Evolutionary conservation across 305 asterid genomes (phyloP).

Genomic region (Nicotiana rustica): DNA sequence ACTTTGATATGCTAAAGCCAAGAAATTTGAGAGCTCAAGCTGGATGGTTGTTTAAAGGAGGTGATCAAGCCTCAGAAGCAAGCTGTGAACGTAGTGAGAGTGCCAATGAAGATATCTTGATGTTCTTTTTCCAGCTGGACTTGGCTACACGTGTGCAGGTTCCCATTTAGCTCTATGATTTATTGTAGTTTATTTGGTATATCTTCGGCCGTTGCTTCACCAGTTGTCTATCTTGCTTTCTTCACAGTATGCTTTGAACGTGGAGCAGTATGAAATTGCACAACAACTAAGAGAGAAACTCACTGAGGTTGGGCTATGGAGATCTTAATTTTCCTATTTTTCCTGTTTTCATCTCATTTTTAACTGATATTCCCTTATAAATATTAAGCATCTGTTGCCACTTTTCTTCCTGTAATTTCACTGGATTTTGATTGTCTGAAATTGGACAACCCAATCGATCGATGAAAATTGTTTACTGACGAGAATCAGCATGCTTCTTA

Average conservation of each 20-base stretch:
- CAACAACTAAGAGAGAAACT: slow-evolving; percentile 90
- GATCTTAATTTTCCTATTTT: slow-evolving; percentile 24
- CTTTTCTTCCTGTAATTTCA: background rate
- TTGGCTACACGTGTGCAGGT: slow-evolving; percentile 97
- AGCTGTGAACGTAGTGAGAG: slow-evolving; percentile 86
- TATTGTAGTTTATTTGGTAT: slow-evolving; percentile 8
- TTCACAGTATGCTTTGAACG: slow-evolving; percentile 89
- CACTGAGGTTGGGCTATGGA: slow-evolving; percentile 66
- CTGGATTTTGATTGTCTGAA: background rate
- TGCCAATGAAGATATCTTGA: slow-evolving; percentile 86
- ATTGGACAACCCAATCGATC: background rate
- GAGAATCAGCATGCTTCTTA: slow-evolving; percentile 23
- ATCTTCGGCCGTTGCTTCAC: slow-evolving; percentile 21
- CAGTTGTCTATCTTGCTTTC: slow-evolving; percentile 33
- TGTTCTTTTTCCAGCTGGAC: slow-evolving; percentile 96
- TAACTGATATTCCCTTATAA: slow-evolving; percentile 10
- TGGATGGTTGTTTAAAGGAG: slow-evolving; percentile 84
- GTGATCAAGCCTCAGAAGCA: slow-evolving; percentile 66
- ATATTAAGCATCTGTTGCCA: background rate
- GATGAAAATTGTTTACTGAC: slow-evolving; percentile 14
- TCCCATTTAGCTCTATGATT: slow-evolving; percentile 13
- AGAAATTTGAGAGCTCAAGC: slow-evolving; percentile 68
- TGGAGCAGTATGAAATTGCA: slow-evolving; percentile 93
- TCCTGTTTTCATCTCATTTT: slow-evolving; percentile 30
- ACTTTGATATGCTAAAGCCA: slow-evolving; percentile 42